Evolutionary conservation across 2,329 filamentous ascomycete genomes (phyloP), one percentile per base, ranked within the genome.

Genomic region (Fusarium tanahbumbuense): DNA sequence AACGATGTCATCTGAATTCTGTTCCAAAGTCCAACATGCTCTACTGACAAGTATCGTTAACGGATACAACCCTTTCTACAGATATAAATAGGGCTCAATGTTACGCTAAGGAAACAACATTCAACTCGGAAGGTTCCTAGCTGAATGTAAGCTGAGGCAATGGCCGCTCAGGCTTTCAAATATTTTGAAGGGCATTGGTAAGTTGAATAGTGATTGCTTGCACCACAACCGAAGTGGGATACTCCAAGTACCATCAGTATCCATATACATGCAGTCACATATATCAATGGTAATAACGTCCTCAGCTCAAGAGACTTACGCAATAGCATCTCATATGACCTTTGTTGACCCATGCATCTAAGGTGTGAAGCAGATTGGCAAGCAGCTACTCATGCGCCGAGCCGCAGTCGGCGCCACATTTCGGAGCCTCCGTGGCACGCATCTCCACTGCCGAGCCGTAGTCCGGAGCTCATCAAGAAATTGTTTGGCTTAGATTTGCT

Each of bases 351-450:
- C 49, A 53, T 42, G 49, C 34, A 22, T 27, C 13, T 41, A 28
- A 53, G 10, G n/a, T n/a, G 3, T 42, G 30, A 53, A n/a, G 49
- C 23, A 53, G 41, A n/a, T 55, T 46, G 44, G 32, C 42, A 49
- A 56, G 42, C 30, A 50, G 22, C 59, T 28, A 64, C 32, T 41
- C 28, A 50, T 65, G 60, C 48, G 62, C 63, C 63, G 63, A 55
- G 63, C 42, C 61, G 60, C 53, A 49, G 34, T 54, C 61, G 55
- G 56, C 56, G 63, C 58, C 50, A 71, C 50, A 44, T 22, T 47
- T 70, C 67, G 67, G 67, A 56, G 63, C 37, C 46, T 59, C 67
- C 63, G 67, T 70, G 44, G 59, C 27, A 56, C 41, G 15, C 37
- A 63, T 56, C 56, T 46, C 67, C 52, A 42, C 67, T 20, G 42